Conservation (phyloP, 2,329 filamentous ascomycete genomes). For the Aspergillus transmontanensis region DNA sequence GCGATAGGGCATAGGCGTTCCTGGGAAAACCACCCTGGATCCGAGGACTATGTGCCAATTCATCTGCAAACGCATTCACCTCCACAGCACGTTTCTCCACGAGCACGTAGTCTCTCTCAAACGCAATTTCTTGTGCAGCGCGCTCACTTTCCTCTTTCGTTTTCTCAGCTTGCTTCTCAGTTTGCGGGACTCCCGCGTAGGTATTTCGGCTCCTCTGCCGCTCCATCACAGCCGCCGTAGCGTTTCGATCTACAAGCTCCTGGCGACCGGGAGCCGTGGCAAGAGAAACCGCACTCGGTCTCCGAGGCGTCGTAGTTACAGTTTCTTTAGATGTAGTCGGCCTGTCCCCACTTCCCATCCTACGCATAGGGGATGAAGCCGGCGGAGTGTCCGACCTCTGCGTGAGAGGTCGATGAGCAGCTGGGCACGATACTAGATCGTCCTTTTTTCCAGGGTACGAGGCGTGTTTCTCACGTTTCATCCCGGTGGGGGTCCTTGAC, state of each 20-base stretch:
- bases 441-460: constrained; percentile 25
- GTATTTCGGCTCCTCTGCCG: constrained; percentile 62
- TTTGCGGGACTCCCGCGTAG: constrained; percentile 49
- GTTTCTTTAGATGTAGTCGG: constrained; percentile 30
- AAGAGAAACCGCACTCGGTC: constrained; percentile 37
- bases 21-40: constrained; percentile 53
- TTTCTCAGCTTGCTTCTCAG: constrained; percentile 37
- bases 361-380: constrained; percentile 34
- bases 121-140: constrained; percentile 81
- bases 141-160: constrained; percentile 56
- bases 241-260: constrained; percentile 37
- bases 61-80: constrained; percentile 95
- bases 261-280: constrained; percentile 46
- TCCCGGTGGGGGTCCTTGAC: constrained; percentile 16
- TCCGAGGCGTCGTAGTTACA: constrained; percentile 31
- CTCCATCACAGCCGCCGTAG: constrained; percentile 53
- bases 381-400: constrained; percentile 30
- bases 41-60: constrained; percentile 81
- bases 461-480: constrained; percentile 26
- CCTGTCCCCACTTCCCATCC: constrained; percentile 37
- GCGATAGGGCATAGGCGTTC: constrained; percentile 65
- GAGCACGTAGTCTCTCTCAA: constrained; percentile 92
- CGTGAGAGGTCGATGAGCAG: constrained; percentile 42
- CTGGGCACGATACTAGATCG: constrained; percentile 23
- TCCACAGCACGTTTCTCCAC: constrained; percentile 95